Conservation (phyloP, 768 basidiomycete genomes). For the Serendipita sp. region DNA sequence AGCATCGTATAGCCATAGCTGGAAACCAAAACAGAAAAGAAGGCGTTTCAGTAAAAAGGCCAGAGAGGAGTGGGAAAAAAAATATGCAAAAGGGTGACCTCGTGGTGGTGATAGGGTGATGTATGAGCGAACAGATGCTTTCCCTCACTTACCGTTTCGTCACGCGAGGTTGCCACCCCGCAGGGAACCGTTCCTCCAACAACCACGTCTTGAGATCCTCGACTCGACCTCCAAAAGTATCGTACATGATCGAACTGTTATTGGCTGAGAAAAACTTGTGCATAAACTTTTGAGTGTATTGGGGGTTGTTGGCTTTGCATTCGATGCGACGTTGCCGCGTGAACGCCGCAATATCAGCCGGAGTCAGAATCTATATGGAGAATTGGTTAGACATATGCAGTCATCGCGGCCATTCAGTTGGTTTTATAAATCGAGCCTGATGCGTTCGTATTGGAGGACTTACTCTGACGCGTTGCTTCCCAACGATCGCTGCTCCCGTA, state of each 20-base stretch:
- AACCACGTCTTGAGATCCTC: conserved; percentile 39
- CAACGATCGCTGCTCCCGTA: conserved; percentile 32
- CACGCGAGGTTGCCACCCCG: conserved; percentile 53
- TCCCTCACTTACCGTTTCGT: conserved; percentile 1
- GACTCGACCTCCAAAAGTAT: conserved; percentile 49
- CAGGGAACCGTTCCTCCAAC: conserved; percentile 53
- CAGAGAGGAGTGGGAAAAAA: too few species aligned
- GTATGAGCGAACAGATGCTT: too few species aligned
- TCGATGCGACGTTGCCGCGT: conserved; percentile 48
- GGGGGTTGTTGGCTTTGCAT: conserved; percentile 34
- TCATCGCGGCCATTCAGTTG: too few species aligned
- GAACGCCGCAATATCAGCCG: conserved; percentile 40
- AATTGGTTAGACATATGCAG: too few species aligned
- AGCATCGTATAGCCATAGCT: conserved; percentile 2
- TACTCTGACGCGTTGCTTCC: conserved; percentile 35
- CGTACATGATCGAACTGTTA: conserved; percentile 42
- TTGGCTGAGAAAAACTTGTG: conserved; percentile 52
- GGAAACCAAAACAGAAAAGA: background rate
- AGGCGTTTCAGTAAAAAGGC: background rate
- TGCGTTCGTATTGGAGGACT: background rate
- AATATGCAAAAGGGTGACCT: too few species aligned
- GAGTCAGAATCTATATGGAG: conserved; percentile 31
- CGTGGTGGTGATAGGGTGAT: too few species aligned
- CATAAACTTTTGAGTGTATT: conserved; percentile 32
- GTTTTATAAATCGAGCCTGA: too few species aligned